These are phyloP conservation scores for Exophiala phaeomuriformis DNA, from an alignment of 2,329 filamentous ascomycete genomes.

Conservation along the genomic window DNA sequence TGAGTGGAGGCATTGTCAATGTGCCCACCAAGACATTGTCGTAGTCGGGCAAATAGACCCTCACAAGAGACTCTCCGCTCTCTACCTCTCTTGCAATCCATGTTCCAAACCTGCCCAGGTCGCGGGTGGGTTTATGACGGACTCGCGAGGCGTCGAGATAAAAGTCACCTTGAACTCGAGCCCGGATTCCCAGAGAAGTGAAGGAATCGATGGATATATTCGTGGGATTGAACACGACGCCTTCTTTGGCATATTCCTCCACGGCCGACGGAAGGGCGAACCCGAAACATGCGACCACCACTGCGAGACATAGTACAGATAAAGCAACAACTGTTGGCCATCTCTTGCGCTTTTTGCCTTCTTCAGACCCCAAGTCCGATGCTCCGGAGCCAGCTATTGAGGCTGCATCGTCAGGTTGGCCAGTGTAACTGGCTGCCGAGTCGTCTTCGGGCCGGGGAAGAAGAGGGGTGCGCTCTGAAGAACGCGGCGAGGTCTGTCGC, in stretches of 20 bases:
- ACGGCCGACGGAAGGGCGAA: constrained; percentile 76
- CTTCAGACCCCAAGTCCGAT: constrained; percentile 10
- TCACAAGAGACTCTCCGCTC: constrained; percentile 62
- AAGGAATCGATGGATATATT: constrained; percentile 80
- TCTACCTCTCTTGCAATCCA: constrained; percentile 73
- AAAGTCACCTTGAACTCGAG: constrained; percentile 75
- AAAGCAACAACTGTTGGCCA: constrained; percentile 79
- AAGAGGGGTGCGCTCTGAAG: constrained; percentile 40
- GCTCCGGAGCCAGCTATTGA: constrained; percentile 19
- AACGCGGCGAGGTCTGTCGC: constrained; percentile 30
- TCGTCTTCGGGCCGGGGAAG: constrained; percentile 34
- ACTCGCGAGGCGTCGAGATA: constrained; percentile 72
- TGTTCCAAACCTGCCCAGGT: constrained; percentile 69
- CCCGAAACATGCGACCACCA: constrained; percentile 63
- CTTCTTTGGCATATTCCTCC: constrained; percentile 78
- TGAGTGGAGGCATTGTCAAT: constrained; percentile 66
- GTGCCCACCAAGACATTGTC: constrained; percentile 68
- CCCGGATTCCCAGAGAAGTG: constrained; percentile 67
- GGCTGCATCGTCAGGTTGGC: constrained; percentile 20
- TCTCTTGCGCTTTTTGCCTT: constrained; percentile 39
- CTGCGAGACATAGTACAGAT: constrained; percentile 53
- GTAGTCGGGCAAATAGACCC: constrained; percentile 78
- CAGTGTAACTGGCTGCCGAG: constrained; percentile 27
- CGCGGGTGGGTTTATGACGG: constrained; percentile 60
- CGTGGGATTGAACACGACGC: constrained; percentile 72